A percentile compares a stretch with the other conserved stretches of the same genome.
Evolutionary conservation across 805 yeast species (phyloP).

Genomic region (Yueomyces sp.): DNA sequence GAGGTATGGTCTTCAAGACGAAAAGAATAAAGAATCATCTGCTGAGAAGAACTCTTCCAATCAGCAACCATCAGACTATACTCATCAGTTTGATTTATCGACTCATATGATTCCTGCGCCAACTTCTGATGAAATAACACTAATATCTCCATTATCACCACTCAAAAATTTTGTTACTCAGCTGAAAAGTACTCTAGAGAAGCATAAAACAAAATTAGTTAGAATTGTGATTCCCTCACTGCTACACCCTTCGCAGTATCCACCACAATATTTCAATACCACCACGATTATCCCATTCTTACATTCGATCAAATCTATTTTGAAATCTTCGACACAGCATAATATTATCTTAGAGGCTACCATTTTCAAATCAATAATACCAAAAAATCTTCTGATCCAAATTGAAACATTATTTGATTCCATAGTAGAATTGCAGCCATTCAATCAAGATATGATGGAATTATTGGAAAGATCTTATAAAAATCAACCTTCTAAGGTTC

Average conservation of each 20-base stretch:
- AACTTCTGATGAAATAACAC: constrained; percentile 43
- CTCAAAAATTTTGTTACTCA: constrained; percentile 25
- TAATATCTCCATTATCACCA: constrained; percentile 30
- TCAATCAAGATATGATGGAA: constrained; percentile 57
- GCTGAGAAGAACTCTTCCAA: constrained; percentile 4
- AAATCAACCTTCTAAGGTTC: constrained; percentile 49
- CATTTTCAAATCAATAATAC: constrained; percentile 31
- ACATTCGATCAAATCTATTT: constrained; percentile 41
- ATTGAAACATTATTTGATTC: constrained; percentile 53
- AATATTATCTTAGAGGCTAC: constrained; percentile 42
- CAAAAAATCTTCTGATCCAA: constrained; percentile 27
- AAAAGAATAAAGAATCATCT: constrained; percentile 1
- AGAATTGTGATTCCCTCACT: constrained; percentile 67
- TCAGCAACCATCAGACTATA: constrained; percentile 34
- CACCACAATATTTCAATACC: constrained; percentile 35
- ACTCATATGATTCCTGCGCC: constrained; percentile 58
- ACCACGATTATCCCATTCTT: constrained; percentile 44
- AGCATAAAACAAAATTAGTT: constrained; percentile 35
- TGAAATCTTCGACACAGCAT: constrained; percentile 29
- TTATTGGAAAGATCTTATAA: constrained; percentile 57
- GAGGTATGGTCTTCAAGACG: constrained; percentile 60
- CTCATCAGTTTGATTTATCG: constrained; percentile 64
- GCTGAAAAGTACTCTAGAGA: constrained; percentile 30
- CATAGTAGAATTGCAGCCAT: constrained; percentile 66
- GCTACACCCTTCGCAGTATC: constrained; percentile 64